Evolutionary conservation across 257 asterid species (phyloP).

Genomic region (Nicotiana noctiflora): DNA sequence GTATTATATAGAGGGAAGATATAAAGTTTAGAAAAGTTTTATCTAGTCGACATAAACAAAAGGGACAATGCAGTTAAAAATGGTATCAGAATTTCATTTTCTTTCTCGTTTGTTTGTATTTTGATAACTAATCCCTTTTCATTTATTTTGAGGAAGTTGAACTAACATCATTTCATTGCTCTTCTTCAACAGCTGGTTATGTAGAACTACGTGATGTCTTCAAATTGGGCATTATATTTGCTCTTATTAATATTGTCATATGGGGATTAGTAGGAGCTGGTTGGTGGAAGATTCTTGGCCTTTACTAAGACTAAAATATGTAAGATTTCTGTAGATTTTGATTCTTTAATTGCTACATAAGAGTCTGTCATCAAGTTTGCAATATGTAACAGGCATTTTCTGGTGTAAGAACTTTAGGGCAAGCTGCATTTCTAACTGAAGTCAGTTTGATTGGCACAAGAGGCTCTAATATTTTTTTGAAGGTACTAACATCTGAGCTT

Average conservation of each 20-base stretch:
- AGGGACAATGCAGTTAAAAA: too few relatives aligned
- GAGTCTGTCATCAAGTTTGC: not conserved
- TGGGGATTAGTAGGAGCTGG: conserved; percentile 67
- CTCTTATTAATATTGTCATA: conserved; percentile 41
- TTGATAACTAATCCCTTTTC: not conserved
- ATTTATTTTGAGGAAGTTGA: not conserved
- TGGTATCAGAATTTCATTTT: too few relatives aligned
- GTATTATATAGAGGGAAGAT: too few relatives aligned
- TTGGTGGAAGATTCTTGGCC: conserved; percentile 91
- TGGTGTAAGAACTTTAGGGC: not conserved
- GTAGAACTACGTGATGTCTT: conserved; percentile 58
- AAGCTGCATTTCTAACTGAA: not conserved
- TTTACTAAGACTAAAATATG: conserved; percentile 35
- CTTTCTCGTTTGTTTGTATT: not conserved
- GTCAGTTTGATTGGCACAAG: not conserved
- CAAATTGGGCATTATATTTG: conserved; percentile 53
- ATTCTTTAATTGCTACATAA: not conserved
- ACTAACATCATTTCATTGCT: conserved; percentile 1
- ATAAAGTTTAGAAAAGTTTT: too few relatives aligned
- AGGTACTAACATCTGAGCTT: not conserved
- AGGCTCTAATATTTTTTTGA: not conserved
- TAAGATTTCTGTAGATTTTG: not conserved
- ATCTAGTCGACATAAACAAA: too few relatives aligned
- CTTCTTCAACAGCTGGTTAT: conserved; percentile 58
- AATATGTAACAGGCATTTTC: not conserved